phyloP scores from a whole-genome alignment of 495 filamentous ascomycete species.

The Penicillium nucicola region DNA sequence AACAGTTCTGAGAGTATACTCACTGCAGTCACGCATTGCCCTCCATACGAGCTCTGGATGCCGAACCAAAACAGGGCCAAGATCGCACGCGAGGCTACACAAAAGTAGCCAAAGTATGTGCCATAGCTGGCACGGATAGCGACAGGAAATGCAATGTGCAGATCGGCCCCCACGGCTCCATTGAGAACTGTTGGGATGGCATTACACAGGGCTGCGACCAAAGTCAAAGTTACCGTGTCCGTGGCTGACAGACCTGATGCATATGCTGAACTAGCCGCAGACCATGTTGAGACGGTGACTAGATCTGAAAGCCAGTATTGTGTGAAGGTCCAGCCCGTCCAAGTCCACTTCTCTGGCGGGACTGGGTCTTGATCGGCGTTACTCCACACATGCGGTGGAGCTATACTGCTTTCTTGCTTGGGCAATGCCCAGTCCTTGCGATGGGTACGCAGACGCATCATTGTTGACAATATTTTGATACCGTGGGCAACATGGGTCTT shows the following conservation, averaged over 20 bases:
- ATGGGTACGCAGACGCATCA: too few species aligned
- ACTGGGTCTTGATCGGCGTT: slow-evolving; percentile 45
- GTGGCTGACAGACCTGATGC: slow-evolving; percentile 9
- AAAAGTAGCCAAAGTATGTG: slow-evolving; percentile 52
- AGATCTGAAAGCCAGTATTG: slow-evolving; percentile 27
- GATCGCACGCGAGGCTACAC: slow-evolving; percentile 38
- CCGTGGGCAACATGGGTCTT: too few species aligned
- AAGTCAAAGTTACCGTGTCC: slow-evolving; percentile 9
- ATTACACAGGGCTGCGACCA: slow-evolving; percentile 10
- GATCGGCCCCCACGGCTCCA: slow-evolving; percentile 44
- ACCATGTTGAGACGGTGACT: slow-evolving; percentile 16
- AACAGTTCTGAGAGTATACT: too few species aligned
- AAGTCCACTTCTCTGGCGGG: slow-evolving; percentile 46
- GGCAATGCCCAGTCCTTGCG: slow-evolving; percentile 39
- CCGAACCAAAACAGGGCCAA: slow-evolving; percentile 46
- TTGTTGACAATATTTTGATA: too few species aligned
- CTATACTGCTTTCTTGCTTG: slow-evolving; percentile 46
- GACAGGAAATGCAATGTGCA: slow-evolving; percentile 46
- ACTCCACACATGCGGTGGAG: slow-evolving; percentile 47
- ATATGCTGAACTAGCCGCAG: slow-evolving; percentile 10
- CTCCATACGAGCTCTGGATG: slow-evolving; percentile 15
- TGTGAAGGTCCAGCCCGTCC: slow-evolving; percentile 41
- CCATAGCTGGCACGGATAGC: slow-evolving; percentile 42
- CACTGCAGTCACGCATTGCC: slow-evolving; percentile 9
- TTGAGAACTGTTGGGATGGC: slow-evolving; percentile 36